Conservation (phyloP, 129 eudicot species). For the carrot (Daucus carota) region DNA sequence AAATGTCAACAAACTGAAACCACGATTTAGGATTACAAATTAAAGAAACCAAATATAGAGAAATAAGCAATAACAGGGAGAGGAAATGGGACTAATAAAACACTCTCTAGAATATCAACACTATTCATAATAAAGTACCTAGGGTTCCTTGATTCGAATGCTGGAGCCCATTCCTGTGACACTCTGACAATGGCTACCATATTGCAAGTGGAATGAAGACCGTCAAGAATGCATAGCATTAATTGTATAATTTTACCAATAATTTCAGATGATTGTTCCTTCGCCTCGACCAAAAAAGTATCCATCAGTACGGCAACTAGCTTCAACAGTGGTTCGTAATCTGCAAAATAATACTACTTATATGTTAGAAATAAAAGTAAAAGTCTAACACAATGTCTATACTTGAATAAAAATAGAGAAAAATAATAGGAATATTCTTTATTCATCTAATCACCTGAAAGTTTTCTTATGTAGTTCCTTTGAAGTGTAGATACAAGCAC, state of each 20-base stretch:
- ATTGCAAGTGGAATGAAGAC: slow-evolving; percentile 32
- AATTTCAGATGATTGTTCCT: slow-evolving; percentile 30
- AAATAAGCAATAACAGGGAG: not conserved
- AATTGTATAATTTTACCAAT: slow-evolving; percentile 47
- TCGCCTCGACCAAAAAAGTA: slow-evolving; percentile 26
- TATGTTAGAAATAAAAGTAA: slow-evolving; percentile 7
- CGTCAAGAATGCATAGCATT: slow-evolving; percentile 70
- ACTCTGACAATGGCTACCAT: slow-evolving; percentile 21
- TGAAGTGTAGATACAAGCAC: slow-evolving; percentile 53
- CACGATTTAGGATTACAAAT: not conserved
- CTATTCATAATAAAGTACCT: slow-evolving; percentile 33
- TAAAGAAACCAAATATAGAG: slow-evolving; percentile 3
- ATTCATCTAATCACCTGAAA: slow-evolving; percentile 39
- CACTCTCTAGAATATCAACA: not conserved
- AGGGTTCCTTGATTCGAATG: slow-evolving; percentile 45
- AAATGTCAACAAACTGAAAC: slow-evolving; percentile 60
- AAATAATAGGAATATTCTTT: not conserved
- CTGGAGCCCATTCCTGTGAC: slow-evolving; percentile 57
- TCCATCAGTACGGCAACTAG: slow-evolving; percentile 43
- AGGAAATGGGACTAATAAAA: not conserved
- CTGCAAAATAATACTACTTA: slow-evolving; percentile 27
- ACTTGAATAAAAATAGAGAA: not conserved
- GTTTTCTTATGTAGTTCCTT: slow-evolving; percentile 30
- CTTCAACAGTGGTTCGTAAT: slow-evolving; percentile 38
- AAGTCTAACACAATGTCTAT: not conserved